Percentiles rank a stretch among this genome's conserved stretches.
Evolutionary conservation across 305 asterid genomes (phyloP).

Genomic region (Striga hermonthica): DNA sequence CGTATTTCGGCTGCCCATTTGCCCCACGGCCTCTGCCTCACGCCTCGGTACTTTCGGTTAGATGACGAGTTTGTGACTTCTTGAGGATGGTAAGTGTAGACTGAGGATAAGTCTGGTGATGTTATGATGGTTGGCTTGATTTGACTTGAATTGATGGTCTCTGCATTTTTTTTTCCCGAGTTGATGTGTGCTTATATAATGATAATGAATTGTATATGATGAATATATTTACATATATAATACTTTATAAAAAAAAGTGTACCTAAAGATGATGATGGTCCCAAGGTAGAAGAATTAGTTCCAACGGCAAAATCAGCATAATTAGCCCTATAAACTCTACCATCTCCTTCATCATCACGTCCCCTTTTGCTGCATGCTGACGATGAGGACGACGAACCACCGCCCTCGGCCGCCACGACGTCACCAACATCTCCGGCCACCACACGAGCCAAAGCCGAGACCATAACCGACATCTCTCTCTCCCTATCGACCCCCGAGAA

Average conservation of each 20-base stretch:
- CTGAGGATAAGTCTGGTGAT: no score
- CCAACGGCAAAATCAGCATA: conserved; percentile 30
- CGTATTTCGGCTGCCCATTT: no score
- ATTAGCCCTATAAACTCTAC: conserved; percentile 31
- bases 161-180: no score
- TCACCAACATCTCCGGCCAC: conserved; percentile 48
- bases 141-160: no score
- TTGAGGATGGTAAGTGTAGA: no score
- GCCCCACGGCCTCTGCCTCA: no score
- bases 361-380: conserved; percentile 50
- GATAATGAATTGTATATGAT: no score
- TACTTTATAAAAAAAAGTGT: not conserved
- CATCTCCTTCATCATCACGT: conserved; percentile 31
- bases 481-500: conserved; percentile 52
- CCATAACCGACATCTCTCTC: conserved; percentile 72
- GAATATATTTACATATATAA: no score
- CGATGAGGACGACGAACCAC: conserved; percentile 23
- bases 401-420: not conserved
- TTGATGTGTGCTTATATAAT: no score
- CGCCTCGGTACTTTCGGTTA: no score
- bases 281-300: conserved; percentile 25
- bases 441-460: conserved; percentile 70
- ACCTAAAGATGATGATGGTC: conserved; percentile 35
- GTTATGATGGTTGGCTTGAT: no score
- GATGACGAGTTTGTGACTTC: no score